These are phyloP conservation scores for Daldinia decipiens DNA, from an alignment of 495 filamentous ascomycete species.

Conservation along the genomic window DNA sequence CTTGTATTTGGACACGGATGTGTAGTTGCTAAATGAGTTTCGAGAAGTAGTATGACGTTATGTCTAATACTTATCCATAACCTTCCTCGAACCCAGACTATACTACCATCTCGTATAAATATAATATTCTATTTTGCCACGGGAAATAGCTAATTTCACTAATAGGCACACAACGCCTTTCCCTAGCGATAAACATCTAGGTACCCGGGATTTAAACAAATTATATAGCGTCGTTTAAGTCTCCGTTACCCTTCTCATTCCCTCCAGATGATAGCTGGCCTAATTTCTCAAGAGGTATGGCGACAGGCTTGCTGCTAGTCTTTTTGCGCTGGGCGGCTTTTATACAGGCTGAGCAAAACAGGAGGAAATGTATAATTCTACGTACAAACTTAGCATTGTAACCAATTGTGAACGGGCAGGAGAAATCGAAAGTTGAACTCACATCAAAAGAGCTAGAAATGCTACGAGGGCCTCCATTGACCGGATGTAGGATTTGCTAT, in stretches of 20 bases:
- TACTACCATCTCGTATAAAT: no score
- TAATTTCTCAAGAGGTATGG: neutral
- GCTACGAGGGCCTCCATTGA: slow-evolving; percentile 28
- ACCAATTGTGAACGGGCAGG: neutral
- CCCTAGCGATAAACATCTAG: neutral
- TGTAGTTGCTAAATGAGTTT: no score
- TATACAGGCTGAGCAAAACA: slow-evolving; percentile 53
- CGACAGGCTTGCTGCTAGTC: neutral
- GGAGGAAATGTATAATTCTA: slow-evolving; percentile 48
- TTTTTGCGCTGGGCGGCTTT: slow-evolving; percentile 36
- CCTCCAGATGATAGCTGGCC: neutral
- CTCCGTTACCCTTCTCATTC: neutral
- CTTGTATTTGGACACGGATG: no score
- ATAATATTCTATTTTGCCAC: no score
- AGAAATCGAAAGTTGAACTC: slow-evolving; percentile 14
- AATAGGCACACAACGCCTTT: neutral
- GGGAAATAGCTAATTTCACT: neutral
- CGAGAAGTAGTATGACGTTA: no score
- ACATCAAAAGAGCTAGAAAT: slow-evolving; percentile 40
- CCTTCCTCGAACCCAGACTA: no score
- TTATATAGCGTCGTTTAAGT: neutral
- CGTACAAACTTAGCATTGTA: neutral
- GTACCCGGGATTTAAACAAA: neutral
- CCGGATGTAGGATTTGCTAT: slow-evolving; percentile 22
- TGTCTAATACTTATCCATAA: no score